Conservation (phyloP, 306 rosid genomes). For the Erythrophleum fordii region DNA sequence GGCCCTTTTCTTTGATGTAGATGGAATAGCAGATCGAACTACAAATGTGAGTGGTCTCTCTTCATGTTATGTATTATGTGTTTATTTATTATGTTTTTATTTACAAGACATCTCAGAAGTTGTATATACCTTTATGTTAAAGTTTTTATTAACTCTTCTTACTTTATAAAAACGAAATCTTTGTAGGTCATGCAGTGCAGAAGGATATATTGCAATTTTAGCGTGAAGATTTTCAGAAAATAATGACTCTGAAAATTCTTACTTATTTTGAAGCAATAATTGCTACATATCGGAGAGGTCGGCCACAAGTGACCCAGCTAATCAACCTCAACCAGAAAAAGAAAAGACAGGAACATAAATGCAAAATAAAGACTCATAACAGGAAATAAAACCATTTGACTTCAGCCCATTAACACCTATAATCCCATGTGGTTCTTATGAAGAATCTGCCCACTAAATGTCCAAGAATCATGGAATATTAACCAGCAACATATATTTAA, state of each 20-base stretch:
- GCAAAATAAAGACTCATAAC: background rate
- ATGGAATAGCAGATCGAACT: slow-evolving; percentile 80
- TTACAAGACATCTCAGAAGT: background rate
- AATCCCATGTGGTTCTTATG: background rate
- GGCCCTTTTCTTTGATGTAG: slow-evolving; percentile 97
- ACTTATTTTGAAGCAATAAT: background rate
- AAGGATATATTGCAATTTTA: slow-evolving; percentile 16
- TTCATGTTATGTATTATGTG: slow-evolving; percentile 21
- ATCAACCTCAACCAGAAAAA: background rate
- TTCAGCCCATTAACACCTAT: too few relatives aligned
- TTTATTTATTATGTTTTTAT: background rate
- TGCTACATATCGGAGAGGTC: background rate
- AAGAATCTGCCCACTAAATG: background rate
- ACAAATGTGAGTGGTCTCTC: slow-evolving; percentile 64
- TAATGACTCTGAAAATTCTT: background rate
- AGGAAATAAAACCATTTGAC: too few relatives aligned
- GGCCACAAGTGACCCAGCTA: background rate
- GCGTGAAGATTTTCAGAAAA: background rate
- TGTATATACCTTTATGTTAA: background rate
- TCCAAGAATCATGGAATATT: background rate
- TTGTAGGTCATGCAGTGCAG: background rate
- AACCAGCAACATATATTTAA: background rate
- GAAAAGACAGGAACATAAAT: background rate
- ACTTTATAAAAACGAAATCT: background rate
- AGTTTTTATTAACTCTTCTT: slow-evolving; percentile 6